phyloP scores from a whole-genome alignment of 352 stramenopile species.

The Phytophthora crassamura region DNA sequence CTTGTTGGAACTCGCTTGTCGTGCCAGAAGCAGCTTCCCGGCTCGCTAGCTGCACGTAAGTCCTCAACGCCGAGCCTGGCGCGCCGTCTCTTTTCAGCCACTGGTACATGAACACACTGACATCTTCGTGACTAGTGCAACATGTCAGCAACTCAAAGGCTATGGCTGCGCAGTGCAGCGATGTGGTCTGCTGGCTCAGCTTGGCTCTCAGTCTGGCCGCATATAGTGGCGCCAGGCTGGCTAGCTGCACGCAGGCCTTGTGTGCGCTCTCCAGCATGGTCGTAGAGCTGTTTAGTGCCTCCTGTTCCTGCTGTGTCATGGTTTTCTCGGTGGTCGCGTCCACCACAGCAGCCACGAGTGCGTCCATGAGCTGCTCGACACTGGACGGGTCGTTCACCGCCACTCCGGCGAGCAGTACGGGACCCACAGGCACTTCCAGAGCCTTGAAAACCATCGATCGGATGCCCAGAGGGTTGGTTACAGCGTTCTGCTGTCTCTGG shows the following conservation, averaged over 20 bases:
- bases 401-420: slow-evolving; percentile 48
- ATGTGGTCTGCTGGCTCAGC: slow-evolving; percentile 37
- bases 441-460: slow-evolving; percentile 18
- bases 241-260: slow-evolving; percentile 40
- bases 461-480: slow-evolving; percentile 22
- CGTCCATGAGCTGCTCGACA: slow-evolving; percentile 46
- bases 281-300: slow-evolving; percentile 18
- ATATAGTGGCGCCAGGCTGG: slow-evolving; percentile 47
- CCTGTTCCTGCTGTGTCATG: slow-evolving; percentile 43
- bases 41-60: slow-evolving; percentile 34
- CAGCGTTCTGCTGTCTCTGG: slow-evolving; percentile 23
- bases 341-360: slow-evolving; percentile 41
- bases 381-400: slow-evolving; percentile 59
- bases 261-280: slow-evolving; percentile 24
- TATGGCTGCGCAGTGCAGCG: slow-evolving; percentile 36
- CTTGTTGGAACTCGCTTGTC: slow-evolving; percentile 30
- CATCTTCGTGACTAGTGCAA: slow-evolving; percentile 29
- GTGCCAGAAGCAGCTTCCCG: slow-evolving; percentile 3
- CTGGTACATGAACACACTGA: slow-evolving; percentile 53
- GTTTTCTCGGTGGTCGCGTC: slow-evolving; percentile 17
- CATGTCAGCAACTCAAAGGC: slow-evolving; percentile 25
- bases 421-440: slow-evolving; percentile 48
- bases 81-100: slow-evolving; percentile 42
- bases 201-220: slow-evolving; percentile 39
- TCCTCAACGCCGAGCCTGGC: slow-evolving; percentile 24